phyloP scores from a whole-genome alignment of 176 grass and related monocot species.

The Oryza longistaminata region DNA sequence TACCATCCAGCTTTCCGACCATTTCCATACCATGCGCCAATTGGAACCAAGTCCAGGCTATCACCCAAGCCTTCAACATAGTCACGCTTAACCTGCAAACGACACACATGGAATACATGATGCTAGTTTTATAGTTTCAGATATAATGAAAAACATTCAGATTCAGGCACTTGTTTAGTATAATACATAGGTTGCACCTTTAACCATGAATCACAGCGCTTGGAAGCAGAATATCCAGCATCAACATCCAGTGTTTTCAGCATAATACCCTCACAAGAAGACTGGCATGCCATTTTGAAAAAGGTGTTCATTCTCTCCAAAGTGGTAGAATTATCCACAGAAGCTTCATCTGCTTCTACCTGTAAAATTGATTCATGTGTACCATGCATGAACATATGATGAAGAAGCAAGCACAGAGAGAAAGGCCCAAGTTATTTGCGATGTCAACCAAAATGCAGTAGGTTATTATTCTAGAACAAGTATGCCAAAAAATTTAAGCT shows the following conservation, averaged over 20 bases:
- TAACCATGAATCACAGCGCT: conserved; percentile 83
- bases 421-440: conserved; percentile 15
- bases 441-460: conserved; percentile 7
- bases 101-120: background rate
- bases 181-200: conserved; percentile 51
- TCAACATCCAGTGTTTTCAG: conserved; percentile 90
- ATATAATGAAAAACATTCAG: conserved; percentile 23
- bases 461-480: conserved; percentile 3
- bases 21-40: conserved; percentile 96
- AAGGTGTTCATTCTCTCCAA: conserved; percentile 68
- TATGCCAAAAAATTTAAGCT: background rate
- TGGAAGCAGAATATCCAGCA: conserved; percentile 89
- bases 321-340: conserved; percentile 50
- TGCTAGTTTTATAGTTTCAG: conserved; percentile 18
- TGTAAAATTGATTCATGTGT: conserved; percentile 46
- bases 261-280: conserved; percentile 97
- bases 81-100: conserved; percentile 83
- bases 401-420: conserved; percentile 16
- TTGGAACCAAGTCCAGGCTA: conserved; percentile 84
- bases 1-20: conserved; percentile 95
- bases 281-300: conserved; percentile 74
- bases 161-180: conserved; percentile 2
- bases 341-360: conserved; percentile 77
- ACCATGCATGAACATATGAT: conserved; percentile 13
- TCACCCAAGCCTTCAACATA: conserved; percentile 94